Base-by-base conservation (phyloP, 2,329 filamentous ascomycete genomes). In the Fusarium palustre region DNA sequence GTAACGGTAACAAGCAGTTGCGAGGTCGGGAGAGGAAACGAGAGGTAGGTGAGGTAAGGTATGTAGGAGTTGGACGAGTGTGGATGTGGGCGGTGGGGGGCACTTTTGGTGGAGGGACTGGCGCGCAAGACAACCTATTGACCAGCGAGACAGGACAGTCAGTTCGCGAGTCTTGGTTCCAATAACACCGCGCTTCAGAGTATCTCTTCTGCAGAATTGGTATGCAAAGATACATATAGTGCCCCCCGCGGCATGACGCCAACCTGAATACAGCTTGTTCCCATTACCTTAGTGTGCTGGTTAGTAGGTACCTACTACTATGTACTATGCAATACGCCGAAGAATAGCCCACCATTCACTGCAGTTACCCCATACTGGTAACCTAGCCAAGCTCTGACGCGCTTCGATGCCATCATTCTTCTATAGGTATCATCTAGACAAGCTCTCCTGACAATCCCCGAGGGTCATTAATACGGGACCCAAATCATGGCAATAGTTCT, bases 41-140 rank as follows among this genome's bases (percentile, higher is more conserved):
- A 38, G 33, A 61, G 41, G 50, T 28, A 41, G 41, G 50, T 28
- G 34, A 58, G 55, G 55, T 60, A 15, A 48, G 59, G 55, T 70
- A 68, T 70, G 70, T 56, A 68, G 58, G 67, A 69, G 69, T 70
- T 65, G 64, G 59, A 66, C 33, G 60, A 72, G 66, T 46, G 67
- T 68, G 67, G 71, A 71, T 62, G 70, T 73, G 71, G 66, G 71
- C 64, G 70, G 71, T 71, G 68, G 70, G 70, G 68, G 70, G 59
- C 56, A 63, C 59, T 59, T 65, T 71, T 67, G 69, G 69, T 66
- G 68, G 64, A 70, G 58, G 68, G 55, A 62, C 58, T 38, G 47
- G 63, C 59, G 59, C 64, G 55, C 60, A 43, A 49, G 50, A 68
- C 41, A 24, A 38, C 48, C 46, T 46, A 42, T 49, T 20, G 18